Base-by-base conservation (phyloP, 306 rosid genomes). In the Astragalus membranaceus region DNA sequence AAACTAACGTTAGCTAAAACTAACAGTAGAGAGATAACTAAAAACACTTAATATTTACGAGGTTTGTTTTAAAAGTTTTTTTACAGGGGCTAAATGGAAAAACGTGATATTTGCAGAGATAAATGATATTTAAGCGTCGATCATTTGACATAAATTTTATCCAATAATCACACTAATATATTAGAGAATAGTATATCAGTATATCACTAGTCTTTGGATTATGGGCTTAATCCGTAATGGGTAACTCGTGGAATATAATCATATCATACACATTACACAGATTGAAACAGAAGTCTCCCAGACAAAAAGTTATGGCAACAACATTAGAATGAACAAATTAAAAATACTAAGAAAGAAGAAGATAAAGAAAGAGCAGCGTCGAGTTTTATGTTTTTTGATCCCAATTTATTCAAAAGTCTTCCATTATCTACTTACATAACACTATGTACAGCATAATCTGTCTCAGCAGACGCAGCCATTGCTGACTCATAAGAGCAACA, bases 401-500 rank as follows among this genome's bases (percentile, higher is more conserved):
- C 72, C 61, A 70, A 37, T 15, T 58, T 29, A 50, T 42, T 52
- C 23, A 44, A 67, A 49, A 76, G 71, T 44, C 5, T 65, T 48
- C 26, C 64, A 8, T 41, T 68, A 76, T 71, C 72, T 70, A 23
- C 33, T 56, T 12, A 44, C 52, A 58, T 17, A 39, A 32, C 59
- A 50, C 33, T 6, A 14, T 32, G 33, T 54, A 43, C 42, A 54
- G 50, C 74, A 56, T 55, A 20, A 48, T 44, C 26, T 71, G 68
- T 68, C 67, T 53, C 69, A 70, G 29, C 30, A 64, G 63, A 54
- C 63, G 62, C 67, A 64, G 74, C 59, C 74, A 58, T 15, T 11
- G 74, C 58, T 78, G 82, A 78, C 69, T 72, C 76, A 72, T 56
- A 72, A 15, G 54, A 39, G 76, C 78, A 73, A 59, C 55, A 71